Evolutionary conservation across 805 yeast genomes (phyloP), one percentile per base, ranked within the genome.

Genomic region (Grigorovia transvaalensis): DNA sequence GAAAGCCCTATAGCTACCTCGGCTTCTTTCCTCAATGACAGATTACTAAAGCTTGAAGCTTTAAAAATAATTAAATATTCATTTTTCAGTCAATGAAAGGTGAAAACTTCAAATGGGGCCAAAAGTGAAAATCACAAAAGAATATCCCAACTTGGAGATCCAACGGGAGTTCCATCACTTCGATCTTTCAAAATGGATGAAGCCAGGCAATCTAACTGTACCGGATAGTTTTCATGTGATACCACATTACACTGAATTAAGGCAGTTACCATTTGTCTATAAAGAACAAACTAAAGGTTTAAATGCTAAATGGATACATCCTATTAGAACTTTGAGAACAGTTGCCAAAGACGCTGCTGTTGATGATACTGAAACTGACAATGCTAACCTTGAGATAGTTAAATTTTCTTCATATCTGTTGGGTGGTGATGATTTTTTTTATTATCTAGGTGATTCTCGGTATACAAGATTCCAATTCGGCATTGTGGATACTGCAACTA

Each of bases 401-500:
- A 33, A 33, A 5, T 12, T 4, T 33, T 12, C 12, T 13, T 38
- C 42, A 38, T 38, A 38, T 38, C 9, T 38, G n/a, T 7, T 59
- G 12, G 54, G 59, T 3, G 54, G 60, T 2, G 43, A 44, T 2
- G 51, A 57, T 45, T 54, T 59, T 9, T 35, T 62, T 13, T 55
- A 54, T 51, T 40, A 50, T 27, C 48, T 54, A 4, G 62, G 62
- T 9, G 47, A 49, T 15, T 45, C 53, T 9, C 43, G 23, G 4
- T 50, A 51, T 8, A 56, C 55, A 12, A 27, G 29, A 4, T 27
- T 59, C 2, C 46, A 52, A 13, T 54, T 51, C 20, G 60, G 57
- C 3, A 61, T 65, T 4, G 46, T 46, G 17, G 64, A 59, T 46
- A 56, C 62, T 46, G 20, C 48, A 46, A 50, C 51, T 5, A 18